Conservation (phyloP, 768 basidiomycete genomes). For the Hericium coralloides region DNA sequence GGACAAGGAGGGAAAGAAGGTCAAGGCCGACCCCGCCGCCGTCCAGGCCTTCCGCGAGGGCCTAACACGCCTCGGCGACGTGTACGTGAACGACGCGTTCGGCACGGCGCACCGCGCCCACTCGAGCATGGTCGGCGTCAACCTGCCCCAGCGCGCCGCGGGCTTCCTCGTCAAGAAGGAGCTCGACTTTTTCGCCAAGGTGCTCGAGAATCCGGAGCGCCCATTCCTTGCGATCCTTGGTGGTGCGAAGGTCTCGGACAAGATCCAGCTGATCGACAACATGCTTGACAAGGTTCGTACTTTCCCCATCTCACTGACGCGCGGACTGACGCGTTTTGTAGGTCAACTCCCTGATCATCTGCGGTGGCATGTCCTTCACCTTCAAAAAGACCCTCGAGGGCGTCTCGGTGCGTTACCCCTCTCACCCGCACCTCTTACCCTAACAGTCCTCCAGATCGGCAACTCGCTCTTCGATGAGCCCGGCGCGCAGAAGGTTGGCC, state of each 20-base stretch:
- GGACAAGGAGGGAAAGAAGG: conserved; percentile 91
- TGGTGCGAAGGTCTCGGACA: conserved; percentile 98
- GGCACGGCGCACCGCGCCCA: conserved; percentile 98
- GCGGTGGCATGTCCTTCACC: conserved; percentile 98
- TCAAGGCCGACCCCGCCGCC: conserved; percentile 78
- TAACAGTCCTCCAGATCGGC: conserved; percentile 59
- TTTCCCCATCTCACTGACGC: not conserved
- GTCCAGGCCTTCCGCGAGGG: conserved; percentile 80
- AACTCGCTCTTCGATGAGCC: conserved; percentile 88
- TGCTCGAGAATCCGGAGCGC: conserved; percentile 85
- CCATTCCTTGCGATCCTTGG: conserved; percentile 98
- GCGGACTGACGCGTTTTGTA: conserved; percentile 19
- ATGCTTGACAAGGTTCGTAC: conserved; percentile 86
- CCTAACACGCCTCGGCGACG: conserved; percentile 87
- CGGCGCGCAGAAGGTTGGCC: conserved; percentile 79
- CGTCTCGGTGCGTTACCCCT: conserved; percentile 42
- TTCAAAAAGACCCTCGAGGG: conserved; percentile 92
- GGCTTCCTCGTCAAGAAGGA: conserved; percentile 99
- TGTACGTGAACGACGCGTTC: conserved; percentile 98
- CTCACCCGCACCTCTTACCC: conserved; percentile 3
- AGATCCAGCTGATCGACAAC: conserved; percentile 98
- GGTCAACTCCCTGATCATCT: conserved; percentile 94
- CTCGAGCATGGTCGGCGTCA: conserved; percentile 96
- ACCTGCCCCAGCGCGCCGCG: conserved; percentile 85
- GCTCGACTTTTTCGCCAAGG: conserved; percentile 97